A percentile compares a stretch with the other conserved stretches of the same genome.
Conservation (phyloP, 2,329 filamentous ascomycete genomes). For the Anisogramma anomala region DNA sequence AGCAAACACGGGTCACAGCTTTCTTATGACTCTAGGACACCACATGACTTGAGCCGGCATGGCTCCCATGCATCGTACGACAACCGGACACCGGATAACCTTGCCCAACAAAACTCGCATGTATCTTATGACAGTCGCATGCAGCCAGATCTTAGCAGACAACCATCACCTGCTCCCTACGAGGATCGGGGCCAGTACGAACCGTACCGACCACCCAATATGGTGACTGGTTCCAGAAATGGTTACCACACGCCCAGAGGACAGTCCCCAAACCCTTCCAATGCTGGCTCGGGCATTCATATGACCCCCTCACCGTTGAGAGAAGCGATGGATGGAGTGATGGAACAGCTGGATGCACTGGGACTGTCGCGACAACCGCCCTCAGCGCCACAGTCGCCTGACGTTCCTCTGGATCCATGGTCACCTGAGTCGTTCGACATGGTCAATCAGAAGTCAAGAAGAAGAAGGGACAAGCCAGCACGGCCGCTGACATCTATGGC, state of each 20-base stretch:
- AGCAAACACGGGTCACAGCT: conserved; percentile 12
- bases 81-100: conserved; percentile 8
- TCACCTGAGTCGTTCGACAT: conserved; percentile 75
- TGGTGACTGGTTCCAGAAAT: conserved; percentile 29
- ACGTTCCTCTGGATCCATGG: conserved; percentile 60
- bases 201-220: conserved; percentile 13
- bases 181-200: conserved; percentile 18
- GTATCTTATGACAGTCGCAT: conserved; percentile 13
- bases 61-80: conserved; percentile 24
- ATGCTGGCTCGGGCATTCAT: conserved; percentile 46
- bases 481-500: conserved; percentile 67
- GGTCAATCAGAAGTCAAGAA: conserved; percentile 32
- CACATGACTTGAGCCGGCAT: conserved; percentile 18
- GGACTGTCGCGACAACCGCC: conserved; percentile 47
- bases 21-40: conserved; percentile 13
- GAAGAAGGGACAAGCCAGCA: conserved; percentile 19
- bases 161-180: conserved; percentile 30
- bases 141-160: conserved; percentile 18
- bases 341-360: conserved; percentile 87
- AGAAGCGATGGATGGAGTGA: conserved; percentile 96
- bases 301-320: conserved; percentile 78
- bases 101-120: conserved; percentile 14
- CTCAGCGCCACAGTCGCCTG: conserved; percentile 42
- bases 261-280: conserved; percentile 59
- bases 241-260: conserved; percentile 44